Conservation (phyloP, 2,329 filamentous ascomycete genomes). For the Plectosphaerella plurivora region DNA sequence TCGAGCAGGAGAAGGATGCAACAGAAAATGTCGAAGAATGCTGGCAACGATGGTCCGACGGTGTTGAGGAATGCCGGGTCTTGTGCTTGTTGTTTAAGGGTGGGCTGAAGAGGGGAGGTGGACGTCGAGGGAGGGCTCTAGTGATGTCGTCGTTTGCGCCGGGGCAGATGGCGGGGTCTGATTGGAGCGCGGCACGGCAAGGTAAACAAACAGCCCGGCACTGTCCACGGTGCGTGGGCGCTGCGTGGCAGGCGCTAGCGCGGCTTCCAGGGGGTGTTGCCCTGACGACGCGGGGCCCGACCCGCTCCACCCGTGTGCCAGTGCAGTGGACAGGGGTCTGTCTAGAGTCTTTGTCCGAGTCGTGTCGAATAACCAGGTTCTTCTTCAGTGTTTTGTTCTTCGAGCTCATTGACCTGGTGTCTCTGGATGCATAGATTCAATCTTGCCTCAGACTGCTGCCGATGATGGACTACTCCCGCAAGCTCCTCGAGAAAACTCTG, state of each 20-base stretch:
- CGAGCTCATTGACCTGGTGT: too few species aligned
- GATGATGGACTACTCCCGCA: too few species aligned
- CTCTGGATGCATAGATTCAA: too few species aligned
- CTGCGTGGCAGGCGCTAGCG: not conserved
- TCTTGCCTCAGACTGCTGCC: too few species aligned
- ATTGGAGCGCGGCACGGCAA: slow-evolving; percentile 12
- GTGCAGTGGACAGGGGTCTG: too few species aligned
- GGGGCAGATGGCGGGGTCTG: not conserved
- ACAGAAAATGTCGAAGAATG: slow-evolving; percentile 9
- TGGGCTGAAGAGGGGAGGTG: not conserved
- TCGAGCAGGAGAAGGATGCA: slow-evolving; percentile 4
- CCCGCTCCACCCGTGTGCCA: not conserved
- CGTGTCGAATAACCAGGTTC: too few species aligned
- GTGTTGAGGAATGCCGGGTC: not conserved
- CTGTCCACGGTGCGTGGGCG: too few species aligned
- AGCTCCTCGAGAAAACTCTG: too few species aligned
- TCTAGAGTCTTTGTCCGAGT: too few species aligned
- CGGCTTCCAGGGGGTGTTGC: slow-evolving; percentile 12
- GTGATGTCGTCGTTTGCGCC: not conserved
- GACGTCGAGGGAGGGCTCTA: not conserved
- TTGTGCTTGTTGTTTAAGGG: slow-evolving; percentile 16
- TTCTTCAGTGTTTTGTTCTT: too few species aligned
- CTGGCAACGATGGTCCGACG: not conserved
- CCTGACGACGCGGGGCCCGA: slow-evolving; percentile 6
- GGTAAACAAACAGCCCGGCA: slow-evolving; percentile 15